Evolutionary conservation across 352 stramenopile genomes (phyloP), one percentile per base, ranked within the genome.

Genomic region (Plasmopara viticola): DNA sequence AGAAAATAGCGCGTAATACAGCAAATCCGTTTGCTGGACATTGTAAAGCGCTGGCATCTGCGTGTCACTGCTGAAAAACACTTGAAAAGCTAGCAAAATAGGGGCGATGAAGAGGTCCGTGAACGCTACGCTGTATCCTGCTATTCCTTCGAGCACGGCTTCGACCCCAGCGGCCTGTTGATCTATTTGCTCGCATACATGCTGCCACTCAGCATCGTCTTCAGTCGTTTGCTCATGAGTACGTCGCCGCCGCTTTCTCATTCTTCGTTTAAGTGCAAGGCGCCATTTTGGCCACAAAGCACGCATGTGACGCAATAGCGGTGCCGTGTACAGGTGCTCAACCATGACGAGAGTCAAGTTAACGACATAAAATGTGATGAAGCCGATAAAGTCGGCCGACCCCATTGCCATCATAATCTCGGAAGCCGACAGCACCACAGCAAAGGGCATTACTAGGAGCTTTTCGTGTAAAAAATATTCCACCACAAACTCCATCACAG

Each of bases 361-460:
- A 7, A 98, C 75, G 43, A 98, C 91, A 68, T 97, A 98, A 35
- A 91, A 92, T 17, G 97, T 64, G 20, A 95, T 87, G 55, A 98
- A 98, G 51, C 95, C 89, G 35, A 97, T 86, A 64, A 98, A 98
- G 45, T 97, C 89, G n/a, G 74, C 70, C 17, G 95, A 87, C 7
- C 93, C 95, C 84, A 98, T 96, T 4, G 94, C 97, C 55, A 98
- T 95, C 48, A 98, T 79, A 39, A 89, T 82, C 64, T 98, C 92
- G 13, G 93, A 94, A 34, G 86, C 74, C 29, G 90, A 86, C 6
- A 98, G 74, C 15, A 94, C 78, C 13, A 97, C 79, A 2, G 96
- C 60, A 30, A 98, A 83, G 0, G 95, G 95, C 17, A 87, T 73
- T 6, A 89, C 84, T 14, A 98, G 51, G 28, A 98, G 74, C 44